Conservation (phyloP, 2,329 filamentous ascomycete genomes). For the Exophiala sideris region DNA sequence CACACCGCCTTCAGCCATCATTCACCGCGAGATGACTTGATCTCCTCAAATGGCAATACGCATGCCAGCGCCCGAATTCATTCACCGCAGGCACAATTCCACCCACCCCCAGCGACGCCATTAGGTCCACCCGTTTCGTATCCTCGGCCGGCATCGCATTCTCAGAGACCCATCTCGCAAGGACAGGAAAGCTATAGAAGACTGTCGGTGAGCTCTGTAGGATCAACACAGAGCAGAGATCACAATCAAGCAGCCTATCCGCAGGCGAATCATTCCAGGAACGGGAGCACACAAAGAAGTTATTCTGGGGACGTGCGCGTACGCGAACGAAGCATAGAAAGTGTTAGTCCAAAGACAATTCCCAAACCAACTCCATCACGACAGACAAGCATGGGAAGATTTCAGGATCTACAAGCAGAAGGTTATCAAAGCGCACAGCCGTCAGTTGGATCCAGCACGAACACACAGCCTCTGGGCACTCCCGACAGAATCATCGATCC, state of each 20-base stretch:
- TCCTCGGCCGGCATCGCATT: conserved; percentile 23
- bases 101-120: conserved; percentile 26
- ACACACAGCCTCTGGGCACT: conserved; percentile 9
- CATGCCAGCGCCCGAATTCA: conserved; percentile 20
- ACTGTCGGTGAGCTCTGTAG: conserved; percentile 24
- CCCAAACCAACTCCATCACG: conserved; percentile 24
- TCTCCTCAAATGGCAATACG: conserved; percentile 15
- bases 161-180: conserved; percentile 25
- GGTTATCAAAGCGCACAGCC: conserved; percentile 5
- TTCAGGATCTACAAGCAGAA: conserved; percentile 13
- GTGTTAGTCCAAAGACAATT: conserved; percentile 31
- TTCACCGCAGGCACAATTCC: conserved; percentile 24
- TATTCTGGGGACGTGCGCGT: conserved; percentile 25
- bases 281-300: conserved; percentile 23
- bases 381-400: conserved; percentile 13
- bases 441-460: conserved; percentile 1
- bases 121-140: conserved; percentile 27
- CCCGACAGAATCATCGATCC: conserved; percentile 13
- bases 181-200: conserved; percentile 27
- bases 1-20: conserved; percentile 17
- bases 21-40: conserved; percentile 22
- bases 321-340: conserved; percentile 27
- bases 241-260: conserved; percentile 11
- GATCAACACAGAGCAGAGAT: conserved; percentile 24
- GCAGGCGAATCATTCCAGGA: conserved; percentile 20